phyloP scores from a whole-genome alignment of 2,329 filamentous ascomycete genomes.

The Claviceps lovelessii region DNA sequence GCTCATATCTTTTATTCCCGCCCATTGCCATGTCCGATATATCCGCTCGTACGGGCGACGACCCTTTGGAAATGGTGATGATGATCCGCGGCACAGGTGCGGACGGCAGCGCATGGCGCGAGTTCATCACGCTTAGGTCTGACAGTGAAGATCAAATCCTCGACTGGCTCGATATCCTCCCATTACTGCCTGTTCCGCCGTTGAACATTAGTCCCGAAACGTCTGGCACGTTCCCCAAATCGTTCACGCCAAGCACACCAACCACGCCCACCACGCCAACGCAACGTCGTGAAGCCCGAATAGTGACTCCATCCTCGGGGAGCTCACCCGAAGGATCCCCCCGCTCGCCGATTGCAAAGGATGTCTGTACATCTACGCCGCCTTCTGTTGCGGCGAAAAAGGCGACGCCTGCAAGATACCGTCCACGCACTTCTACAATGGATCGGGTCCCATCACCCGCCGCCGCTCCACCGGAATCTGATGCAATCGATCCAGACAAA shows the following conservation, averaged over 20 bases:
- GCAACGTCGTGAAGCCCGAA: conserved; percentile 18
- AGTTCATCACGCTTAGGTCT: conserved; percentile 63
- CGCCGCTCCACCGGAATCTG: not conserved
- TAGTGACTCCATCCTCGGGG: conserved; percentile 5
- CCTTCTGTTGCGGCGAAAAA: conserved; percentile 12
- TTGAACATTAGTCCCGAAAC: conserved; percentile 15
- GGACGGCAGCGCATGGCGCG: conserved; percentile 56
- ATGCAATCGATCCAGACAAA: conserved; percentile 2
- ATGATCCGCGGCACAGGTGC: conserved; percentile 67
- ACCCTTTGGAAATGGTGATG: conserved; percentile 57
- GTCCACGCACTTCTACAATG: conserved; percentile 7
- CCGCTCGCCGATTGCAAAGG: conserved; percentile 10
- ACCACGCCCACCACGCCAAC: conserved; percentile 7
- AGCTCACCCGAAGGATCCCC: conserved; percentile 13
- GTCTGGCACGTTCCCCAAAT: conserved; percentile 16
- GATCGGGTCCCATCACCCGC: not conserved
- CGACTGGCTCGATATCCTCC: conserved; percentile 80
- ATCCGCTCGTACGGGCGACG: conserved; percentile 66
- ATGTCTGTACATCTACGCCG: conserved; percentile 4
- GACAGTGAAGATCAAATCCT: conserved; percentile 62
- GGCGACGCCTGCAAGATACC: conserved; percentile 13
- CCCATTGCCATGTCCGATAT: conserved; percentile 60
- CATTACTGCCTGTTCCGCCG: conserved; percentile 35
- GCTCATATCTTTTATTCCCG: conserved; percentile 77
- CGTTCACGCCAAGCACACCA: conserved; percentile 3